These are phyloP conservation scores for Bjerkandera adusta DNA, from an alignment of 1,284 basidiomycete species.

Conservation along the genomic window DNA sequence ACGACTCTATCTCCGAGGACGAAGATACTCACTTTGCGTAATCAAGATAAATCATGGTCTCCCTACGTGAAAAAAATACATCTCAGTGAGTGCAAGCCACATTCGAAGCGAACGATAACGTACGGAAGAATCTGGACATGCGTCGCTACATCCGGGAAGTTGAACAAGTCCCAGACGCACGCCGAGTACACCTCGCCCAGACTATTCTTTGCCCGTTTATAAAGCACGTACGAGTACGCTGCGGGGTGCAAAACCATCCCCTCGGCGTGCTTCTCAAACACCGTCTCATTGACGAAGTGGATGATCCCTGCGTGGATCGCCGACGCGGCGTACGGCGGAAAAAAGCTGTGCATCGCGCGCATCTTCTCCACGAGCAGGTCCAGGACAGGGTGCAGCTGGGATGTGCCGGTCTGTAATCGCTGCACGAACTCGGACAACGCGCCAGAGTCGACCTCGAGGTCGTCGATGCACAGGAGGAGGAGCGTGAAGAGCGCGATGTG, in stretches of 20 bases:
- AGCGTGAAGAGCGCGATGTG: constrained; percentile 11
- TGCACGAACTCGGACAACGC: constrained; percentile 16
- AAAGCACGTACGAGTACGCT: constrained; percentile 16
- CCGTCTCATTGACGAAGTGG: constrained; percentile 18
- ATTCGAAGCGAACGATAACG: too few relatives aligned
- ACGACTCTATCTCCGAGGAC: not conserved
- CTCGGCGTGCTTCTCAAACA: constrained; percentile 17
- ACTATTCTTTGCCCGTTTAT: constrained; percentile 17
- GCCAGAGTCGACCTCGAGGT: constrained; percentile 11
- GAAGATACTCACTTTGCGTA: constrained; percentile 14
- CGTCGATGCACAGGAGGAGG: constrained; percentile 3
- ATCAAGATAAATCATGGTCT: constrained; percentile 17
- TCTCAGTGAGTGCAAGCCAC: too few relatives aligned
- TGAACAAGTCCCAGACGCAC: constrained; percentile 18
- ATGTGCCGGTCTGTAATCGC: constrained; percentile 13
- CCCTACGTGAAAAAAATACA: constrained; percentile 7
- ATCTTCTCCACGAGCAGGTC: constrained; percentile 16
- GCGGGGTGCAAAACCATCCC: constrained; percentile 1
- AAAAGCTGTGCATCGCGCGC: constrained; percentile 14
- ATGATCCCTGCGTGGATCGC: constrained; percentile 16
- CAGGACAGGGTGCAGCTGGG: constrained; percentile 18
- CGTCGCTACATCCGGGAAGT: constrained; percentile 17
- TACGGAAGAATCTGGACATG: constrained; percentile 21
- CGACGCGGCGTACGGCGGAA: constrained; percentile 15
- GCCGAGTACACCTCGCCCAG: constrained; percentile 19